Percentiles rank a stretch among this genome's conserved stretches.
phyloP scores from a whole-genome alignment of 2,329 filamentous ascomycete genomes.

The Aciculosporium take region DNA sequence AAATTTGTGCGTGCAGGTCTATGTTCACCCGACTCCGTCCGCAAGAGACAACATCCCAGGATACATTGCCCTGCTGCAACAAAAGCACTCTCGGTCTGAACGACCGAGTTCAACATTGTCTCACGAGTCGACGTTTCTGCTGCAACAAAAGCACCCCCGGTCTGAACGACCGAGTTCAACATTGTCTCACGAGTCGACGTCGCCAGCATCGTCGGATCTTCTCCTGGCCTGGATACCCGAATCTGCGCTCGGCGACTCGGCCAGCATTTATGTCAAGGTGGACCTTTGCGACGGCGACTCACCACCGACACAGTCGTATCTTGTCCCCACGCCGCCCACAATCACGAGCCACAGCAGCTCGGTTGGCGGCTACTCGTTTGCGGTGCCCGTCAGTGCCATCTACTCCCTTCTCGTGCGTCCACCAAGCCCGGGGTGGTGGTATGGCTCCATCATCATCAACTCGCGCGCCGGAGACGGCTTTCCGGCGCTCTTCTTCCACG shows the following conservation, averaged over 20 bases:
- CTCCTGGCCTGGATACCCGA: constrained; percentile 92
- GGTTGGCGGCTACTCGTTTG: constrained; percentile 75
- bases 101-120: constrained; percentile 21
- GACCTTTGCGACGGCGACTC: constrained; percentile 72
- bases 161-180: constrained; percentile 24
- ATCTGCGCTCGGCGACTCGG: constrained; percentile 68
- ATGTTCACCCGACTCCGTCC: constrained; percentile 85
- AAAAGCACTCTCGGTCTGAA: constrained; percentile 45
- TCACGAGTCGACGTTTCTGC: constrained; percentile 19
- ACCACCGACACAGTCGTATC: constrained; percentile 71
- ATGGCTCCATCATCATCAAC: constrained; percentile 89
- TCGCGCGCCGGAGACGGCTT: constrained; percentile 82
- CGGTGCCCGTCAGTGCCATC: constrained; percentile 75
- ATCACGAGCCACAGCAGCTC: constrained; percentile 60
- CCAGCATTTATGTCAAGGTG: constrained; percentile 87
- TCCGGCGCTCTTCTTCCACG: constrained; percentile 92
- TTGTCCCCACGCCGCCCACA: constrained; percentile 83
- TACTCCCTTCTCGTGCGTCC: constrained; percentile 84
- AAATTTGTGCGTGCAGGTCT: constrained; percentile 54
- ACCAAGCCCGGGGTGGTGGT: constrained; percentile 96
- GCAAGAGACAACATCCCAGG: constrained; percentile 92
- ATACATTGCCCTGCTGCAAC: constrained; percentile 84
- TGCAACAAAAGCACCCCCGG: no score
- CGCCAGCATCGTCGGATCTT: constrained; percentile 52
- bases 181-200: constrained; percentile 18